A percentile compares a stretch with the other conserved stretches of the same genome.
These are phyloP conservation scores for Saccharomycopsis guyanensis DNA, from an alignment of 805 yeast species.

Conservation along the genomic window DNA sequence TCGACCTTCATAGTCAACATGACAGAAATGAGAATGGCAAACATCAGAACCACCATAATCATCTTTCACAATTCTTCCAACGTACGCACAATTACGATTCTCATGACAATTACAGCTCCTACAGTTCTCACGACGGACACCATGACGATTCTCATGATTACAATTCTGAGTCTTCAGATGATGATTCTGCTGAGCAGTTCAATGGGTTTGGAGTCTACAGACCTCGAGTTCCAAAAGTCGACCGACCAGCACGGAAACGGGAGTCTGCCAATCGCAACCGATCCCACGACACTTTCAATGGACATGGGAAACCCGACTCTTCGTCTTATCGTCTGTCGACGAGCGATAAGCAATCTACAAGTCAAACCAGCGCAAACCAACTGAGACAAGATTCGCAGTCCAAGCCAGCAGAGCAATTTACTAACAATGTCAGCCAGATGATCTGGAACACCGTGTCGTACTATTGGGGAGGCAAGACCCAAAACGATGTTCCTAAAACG, in stretches of 20 bases:
- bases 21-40: neutral
- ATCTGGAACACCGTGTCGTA: neutral
- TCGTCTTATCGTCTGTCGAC: neutral
- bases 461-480: neutral
- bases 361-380: neutral
- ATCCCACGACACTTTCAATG: no score
- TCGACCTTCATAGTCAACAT: no score
- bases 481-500: neutral
- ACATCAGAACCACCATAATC: no score
- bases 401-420: neutral
- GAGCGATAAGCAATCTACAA: no score
- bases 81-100: neutral
- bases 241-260: neutral
- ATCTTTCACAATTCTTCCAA: no score
- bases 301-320: no score
- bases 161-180: neutral
- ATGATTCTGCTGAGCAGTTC: neutral
- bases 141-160: neutral
- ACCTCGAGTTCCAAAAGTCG: neutral
- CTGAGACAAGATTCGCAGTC: neutral
- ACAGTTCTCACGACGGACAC: no score
- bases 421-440: neutral
- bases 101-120: neutral
- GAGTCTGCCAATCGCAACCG: no score
- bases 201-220: neutral